phyloP scores from a whole-genome alignment of 2,329 filamentous ascomycete species.

The Myriosclerotinia duriaeana region DNA sequence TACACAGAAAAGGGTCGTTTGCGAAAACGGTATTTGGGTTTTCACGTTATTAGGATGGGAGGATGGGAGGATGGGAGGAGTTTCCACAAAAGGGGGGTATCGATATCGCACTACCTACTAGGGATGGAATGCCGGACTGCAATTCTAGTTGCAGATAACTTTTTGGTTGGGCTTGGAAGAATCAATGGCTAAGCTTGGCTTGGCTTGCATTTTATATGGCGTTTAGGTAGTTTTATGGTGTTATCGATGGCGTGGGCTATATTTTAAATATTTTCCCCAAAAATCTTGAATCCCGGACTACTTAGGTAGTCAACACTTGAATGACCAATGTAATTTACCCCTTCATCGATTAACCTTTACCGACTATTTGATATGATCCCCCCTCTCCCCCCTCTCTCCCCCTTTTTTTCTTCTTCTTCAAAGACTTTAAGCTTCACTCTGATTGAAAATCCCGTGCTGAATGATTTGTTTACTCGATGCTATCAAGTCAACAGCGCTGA shows the following conservation, averaged over 20 bases:
- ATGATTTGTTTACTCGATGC: conserved; percentile 13
- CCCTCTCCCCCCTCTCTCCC: not conserved
- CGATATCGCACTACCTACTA: conserved; percentile 10
- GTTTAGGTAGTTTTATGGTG: conserved; percentile 11
- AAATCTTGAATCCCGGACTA: not conserved
- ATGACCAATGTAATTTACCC: not conserved
- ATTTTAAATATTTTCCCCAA: not conserved
- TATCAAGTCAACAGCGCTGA: conserved; percentile 18
- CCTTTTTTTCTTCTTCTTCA: not conserved
- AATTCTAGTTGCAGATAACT: conserved; percentile 6
- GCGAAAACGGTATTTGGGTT: conserved; percentile 19
- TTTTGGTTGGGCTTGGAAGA: conserved; percentile 7
- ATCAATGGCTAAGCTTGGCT: conserved; percentile 12
- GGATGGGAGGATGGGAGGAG: conserved; percentile 17
- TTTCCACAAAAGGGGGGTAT: conserved; percentile 20
- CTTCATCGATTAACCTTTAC: not conserved
- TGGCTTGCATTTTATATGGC: conserved; percentile 5
- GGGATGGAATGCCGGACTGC: conserved; percentile 13
- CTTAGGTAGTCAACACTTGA: not conserved
- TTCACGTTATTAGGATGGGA: conserved; percentile 2
- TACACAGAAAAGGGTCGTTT: conserved; percentile 18
- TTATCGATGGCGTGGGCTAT: not conserved
- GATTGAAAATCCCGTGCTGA: not conserved
- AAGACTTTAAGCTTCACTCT: not conserved
- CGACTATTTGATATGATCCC: not conserved